Percentiles rank a stretch among this genome's conserved stretches.
phyloP scores from a whole-genome alignment of 257 asterid genomes.

The Orobanche coerulescens region DNA sequence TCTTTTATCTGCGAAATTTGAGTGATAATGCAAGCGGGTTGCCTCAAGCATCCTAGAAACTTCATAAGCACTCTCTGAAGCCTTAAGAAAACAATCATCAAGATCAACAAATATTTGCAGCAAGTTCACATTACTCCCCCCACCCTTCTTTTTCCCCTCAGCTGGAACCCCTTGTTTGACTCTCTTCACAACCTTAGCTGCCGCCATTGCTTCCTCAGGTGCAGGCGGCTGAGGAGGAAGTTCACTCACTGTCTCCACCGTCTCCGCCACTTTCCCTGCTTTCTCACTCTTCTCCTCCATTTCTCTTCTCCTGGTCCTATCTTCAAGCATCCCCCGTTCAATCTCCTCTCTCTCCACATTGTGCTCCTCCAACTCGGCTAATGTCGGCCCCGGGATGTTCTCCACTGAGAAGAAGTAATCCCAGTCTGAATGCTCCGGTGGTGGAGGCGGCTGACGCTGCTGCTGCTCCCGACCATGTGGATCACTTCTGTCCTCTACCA shows the following conservation, averaged over 20 bases:
- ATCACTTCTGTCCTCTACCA: constrained; percentile 24
- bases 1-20: constrained; percentile 84
- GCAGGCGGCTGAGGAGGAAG: constrained; percentile 60
- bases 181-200: constrained; percentile 49
- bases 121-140: constrained; percentile 33
- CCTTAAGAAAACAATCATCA: constrained; percentile 89
- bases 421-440: constrained; percentile 42
- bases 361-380: constrained; percentile 59
- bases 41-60: constrained; percentile 95
- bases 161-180: constrained; percentile 45
- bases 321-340: constrained; percentile 47
- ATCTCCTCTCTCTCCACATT: constrained; percentile 47
- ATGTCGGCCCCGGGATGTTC: constrained; percentile 50
- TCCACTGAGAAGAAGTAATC: constrained; percentile 63
- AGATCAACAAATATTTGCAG: constrained; percentile 57
- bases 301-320: constrained; percentile 41
- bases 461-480: constrained; percentile 22
- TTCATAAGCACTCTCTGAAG: constrained; percentile 87
- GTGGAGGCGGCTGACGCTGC: constrained; percentile 48
- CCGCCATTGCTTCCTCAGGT: constrained; percentile 38
- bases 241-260: constrained; percentile 38
- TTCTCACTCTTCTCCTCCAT: constrained; percentile 38
- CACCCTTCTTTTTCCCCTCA: constrained; percentile 53
- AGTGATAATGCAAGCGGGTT: constrained; percentile 87
- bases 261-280: constrained; percentile 32